Percentiles rank a stretch among this genome's conserved stretches.
phyloP scores from a whole-genome alignment of 371 early-diverging fungal species.

The Zancudomyces culisetae region DNA sequence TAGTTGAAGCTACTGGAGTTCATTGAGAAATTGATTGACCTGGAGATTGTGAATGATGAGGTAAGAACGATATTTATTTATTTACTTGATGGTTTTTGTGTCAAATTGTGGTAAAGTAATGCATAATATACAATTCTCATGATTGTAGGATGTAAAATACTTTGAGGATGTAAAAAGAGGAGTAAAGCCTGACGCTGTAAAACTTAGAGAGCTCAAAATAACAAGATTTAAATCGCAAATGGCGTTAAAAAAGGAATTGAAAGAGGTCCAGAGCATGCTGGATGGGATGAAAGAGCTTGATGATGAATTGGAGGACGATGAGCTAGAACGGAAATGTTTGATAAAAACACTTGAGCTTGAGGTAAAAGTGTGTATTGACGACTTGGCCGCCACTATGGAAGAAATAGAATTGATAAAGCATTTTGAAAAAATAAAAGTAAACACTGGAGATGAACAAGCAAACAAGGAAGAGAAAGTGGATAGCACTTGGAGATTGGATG shows the following conservation, averaged over 20 bases:
- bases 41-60: neutral
- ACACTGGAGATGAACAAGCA: neutral
- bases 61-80: neutral
- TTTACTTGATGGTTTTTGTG: neutral
- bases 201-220: conserved; percentile 49
- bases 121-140: neutral
- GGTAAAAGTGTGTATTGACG: conserved; percentile 39
- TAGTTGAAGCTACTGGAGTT: neutral
- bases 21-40: neutral
- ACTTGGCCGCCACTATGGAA: conserved; percentile 40
- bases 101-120: neutral
- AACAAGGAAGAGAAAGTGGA: neutral
- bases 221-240: conserved; percentile 54
- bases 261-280: conserved; percentile 7
- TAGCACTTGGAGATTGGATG: neutral
- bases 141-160: neutral
- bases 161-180: neutral
- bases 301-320: conserved; percentile 41
- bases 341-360: conserved; percentile 36
- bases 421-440: neutral
- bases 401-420: conserved; percentile 46
- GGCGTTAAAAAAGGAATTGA: conserved; percentile 32
- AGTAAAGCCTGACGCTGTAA: conserved; percentile 7
- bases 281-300: conserved; percentile 17
- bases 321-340: conserved; percentile 41